phyloP scores from a whole-genome alignment of 2,329 filamentous ascomycete genomes.

The Sporothrix euskadiensis region DNA sequence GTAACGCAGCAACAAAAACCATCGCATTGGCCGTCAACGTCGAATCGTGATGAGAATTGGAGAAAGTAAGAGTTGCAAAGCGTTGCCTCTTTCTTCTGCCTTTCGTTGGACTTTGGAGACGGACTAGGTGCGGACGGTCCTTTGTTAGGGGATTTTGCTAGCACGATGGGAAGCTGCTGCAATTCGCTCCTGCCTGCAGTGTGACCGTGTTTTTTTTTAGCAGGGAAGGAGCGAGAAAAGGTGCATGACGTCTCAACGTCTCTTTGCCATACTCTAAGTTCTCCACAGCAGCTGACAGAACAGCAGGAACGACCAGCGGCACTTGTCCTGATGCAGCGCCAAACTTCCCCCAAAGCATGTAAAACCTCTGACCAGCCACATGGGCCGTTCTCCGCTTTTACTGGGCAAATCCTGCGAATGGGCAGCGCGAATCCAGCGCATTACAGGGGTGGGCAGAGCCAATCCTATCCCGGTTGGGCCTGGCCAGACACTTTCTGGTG shows the following conservation, averaged over 20 bases:
- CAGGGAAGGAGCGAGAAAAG: slow-evolving; percentile 23
- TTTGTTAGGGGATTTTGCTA: slow-evolving; percentile 1
- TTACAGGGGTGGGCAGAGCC: not conserved
- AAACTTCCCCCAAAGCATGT: not conserved
- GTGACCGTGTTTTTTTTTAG: slow-evolving; percentile 17
- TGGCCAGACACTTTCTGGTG: not conserved
- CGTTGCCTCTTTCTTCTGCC: not conserved
- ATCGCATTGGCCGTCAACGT: slow-evolving; percentile 6
- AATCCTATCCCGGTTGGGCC: not conserved
- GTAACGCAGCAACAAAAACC: not conserved
- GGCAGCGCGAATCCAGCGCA: slow-evolving; percentile 1
- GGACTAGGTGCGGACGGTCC: slow-evolving; percentile 18
- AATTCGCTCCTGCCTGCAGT: slow-evolving; percentile 5
- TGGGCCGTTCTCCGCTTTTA: slow-evolving; percentile 23
- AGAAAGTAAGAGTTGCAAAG: not conserved
- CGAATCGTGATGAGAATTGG: not conserved
- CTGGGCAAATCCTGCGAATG: slow-evolving; percentile 14
- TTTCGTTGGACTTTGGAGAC: not conserved
- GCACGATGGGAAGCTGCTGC: slow-evolving; percentile 23
- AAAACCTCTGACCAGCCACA: slow-evolving; percentile 23
- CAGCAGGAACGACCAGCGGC: slow-evolving; percentile 13
- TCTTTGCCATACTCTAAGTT: not conserved
- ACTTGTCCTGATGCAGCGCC: slow-evolving; percentile 20
- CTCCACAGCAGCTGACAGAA: slow-evolving; percentile 22
- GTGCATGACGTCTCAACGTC: slow-evolving; percentile 22